These are phyloP conservation scores for Fusarium aywerte DNA, from an alignment of 2,329 filamentous ascomycete species.

Conservation along the genomic window DNA sequence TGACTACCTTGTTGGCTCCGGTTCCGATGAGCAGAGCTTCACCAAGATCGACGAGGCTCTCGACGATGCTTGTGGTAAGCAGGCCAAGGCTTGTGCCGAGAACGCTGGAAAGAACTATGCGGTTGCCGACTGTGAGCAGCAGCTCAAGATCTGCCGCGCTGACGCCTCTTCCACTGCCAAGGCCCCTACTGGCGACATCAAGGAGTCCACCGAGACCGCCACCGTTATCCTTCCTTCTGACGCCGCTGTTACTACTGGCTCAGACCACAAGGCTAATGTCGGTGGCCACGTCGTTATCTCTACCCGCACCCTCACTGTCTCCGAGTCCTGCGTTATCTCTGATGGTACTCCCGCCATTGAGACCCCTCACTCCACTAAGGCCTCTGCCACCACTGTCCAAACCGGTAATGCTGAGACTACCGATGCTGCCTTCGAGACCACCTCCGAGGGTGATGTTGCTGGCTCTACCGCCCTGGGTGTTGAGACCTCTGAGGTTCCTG, in stretches of 20 bases:
- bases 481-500: constrained; percentile 29
- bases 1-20: constrained; percentile 39
- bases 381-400: constrained; percentile 18
- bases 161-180: constrained; percentile 41
- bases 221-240: constrained; percentile 44
- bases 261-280: constrained; percentile 32
- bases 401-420: constrained; percentile 27
- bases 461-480: constrained; percentile 20
- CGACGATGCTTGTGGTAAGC: constrained; percentile 42
- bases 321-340: constrained; percentile 42
- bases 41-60: constrained; percentile 39
- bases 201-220: constrained; percentile 44
- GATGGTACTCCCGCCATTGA: constrained; percentile 39
- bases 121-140: constrained; percentile 41
- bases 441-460: constrained; percentile 17
- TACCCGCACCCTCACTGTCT: constrained; percentile 44
- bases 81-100: constrained; percentile 40
- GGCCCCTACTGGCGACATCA: constrained; percentile 27
- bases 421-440: constrained; percentile 12
- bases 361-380: constrained; percentile 33
- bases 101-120: constrained; percentile 43
- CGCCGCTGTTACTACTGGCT: constrained; percentile 28
- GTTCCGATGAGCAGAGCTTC: constrained; percentile 34
- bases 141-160: constrained; percentile 41
- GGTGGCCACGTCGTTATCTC: constrained; percentile 42